These are phyloP conservation scores for Curvularia sp. DNA, from an alignment of 2,329 filamentous ascomycete species.

Conservation along the genomic window DNA sequence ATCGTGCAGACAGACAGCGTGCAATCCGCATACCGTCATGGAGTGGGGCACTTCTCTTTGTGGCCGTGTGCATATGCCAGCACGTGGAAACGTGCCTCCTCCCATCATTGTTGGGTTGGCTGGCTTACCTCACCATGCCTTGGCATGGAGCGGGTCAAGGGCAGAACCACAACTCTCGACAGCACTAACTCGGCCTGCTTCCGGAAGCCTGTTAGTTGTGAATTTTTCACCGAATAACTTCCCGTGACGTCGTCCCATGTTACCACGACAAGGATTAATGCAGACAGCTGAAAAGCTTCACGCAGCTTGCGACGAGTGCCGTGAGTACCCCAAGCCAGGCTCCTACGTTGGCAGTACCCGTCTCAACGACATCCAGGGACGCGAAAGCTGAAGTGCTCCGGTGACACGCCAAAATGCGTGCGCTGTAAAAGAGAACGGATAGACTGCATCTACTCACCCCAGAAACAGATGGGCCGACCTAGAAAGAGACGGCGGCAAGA, in stretches of 20 bases:
- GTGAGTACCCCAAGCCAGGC: conserved; percentile 31
- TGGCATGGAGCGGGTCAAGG: conserved; percentile 7
- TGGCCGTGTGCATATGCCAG: conserved; percentile 11
- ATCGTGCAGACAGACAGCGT: not conserved
- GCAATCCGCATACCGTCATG: conserved; percentile 5
- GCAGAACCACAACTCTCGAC: conserved; percentile 7
- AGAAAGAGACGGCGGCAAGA: conserved; percentile 54
- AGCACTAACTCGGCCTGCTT: conserved; percentile 2
- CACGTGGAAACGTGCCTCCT: conserved; percentile 6
- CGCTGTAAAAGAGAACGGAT: conserved; percentile 54
- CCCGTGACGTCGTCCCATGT: conserved; percentile 1
- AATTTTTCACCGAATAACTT: not conserved
- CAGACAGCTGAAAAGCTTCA: conserved; percentile 38
- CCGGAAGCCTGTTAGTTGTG: not conserved
- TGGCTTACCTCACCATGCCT: conserved; percentile 10
- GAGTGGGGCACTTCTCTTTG: conserved; percentile 6
- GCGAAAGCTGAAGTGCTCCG: conserved; percentile 59
- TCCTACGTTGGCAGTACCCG: conserved; percentile 3
- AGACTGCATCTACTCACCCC: conserved; percentile 55
- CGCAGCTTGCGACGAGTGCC: conserved; percentile 47
- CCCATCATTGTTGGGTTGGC: not conserved
- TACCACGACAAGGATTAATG: conserved; percentile 23
- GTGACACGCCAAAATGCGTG: conserved; percentile 51
- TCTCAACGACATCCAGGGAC: conserved; percentile 43
- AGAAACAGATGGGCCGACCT: conserved; percentile 60